Conservation (phyloP, 2,329 filamentous ascomycete species). For the Apiospora arundinis region DNA sequence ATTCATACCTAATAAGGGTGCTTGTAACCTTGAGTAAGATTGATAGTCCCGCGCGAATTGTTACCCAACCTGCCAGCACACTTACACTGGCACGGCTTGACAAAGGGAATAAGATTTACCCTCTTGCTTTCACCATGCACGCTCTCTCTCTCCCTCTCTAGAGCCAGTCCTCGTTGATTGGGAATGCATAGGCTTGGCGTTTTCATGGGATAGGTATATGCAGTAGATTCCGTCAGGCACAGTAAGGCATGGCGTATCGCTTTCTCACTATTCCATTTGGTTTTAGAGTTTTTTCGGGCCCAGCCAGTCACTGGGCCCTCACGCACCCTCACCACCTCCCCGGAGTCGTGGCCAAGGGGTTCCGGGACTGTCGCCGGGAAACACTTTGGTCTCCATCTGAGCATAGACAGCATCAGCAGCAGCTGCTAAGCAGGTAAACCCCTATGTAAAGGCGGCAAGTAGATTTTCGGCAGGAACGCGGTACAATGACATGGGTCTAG, state of each 20-base stretch:
- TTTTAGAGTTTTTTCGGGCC: constrained; percentile 16
- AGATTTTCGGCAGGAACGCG: constrained; percentile 14
- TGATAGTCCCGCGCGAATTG: constrained; percentile 15
- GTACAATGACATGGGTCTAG: constrained; percentile 13
- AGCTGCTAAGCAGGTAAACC: too few species aligned
- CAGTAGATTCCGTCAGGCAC: neutral
- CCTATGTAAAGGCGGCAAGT: constrained; percentile 16
- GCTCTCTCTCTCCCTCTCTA: too few species aligned
- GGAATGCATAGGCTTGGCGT: neutral
- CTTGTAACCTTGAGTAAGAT: constrained; percentile 11
- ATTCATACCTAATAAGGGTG: constrained; percentile 11
- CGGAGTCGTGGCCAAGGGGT: constrained; percentile 11
- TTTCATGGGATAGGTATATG: neutral
- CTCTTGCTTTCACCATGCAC: neutral
- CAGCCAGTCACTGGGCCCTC: constrained; percentile 9
- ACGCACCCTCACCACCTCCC: constrained; percentile 6
- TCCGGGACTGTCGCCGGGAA: constrained; percentile 18
- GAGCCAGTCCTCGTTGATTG: neutral
- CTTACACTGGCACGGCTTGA: neutral
- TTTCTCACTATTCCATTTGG: neutral
- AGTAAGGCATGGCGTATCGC: constrained; percentile 13
- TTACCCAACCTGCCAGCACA: constrained; percentile 3
- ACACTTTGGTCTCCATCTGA: constrained; percentile 3
- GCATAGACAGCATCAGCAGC: constrained; percentile 14
- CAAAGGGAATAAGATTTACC: neutral